phyloP scores from a whole-genome alignment of 225 moss, liverwort and hornwort species.

The Pseudoscleropodium purum region DNA sequence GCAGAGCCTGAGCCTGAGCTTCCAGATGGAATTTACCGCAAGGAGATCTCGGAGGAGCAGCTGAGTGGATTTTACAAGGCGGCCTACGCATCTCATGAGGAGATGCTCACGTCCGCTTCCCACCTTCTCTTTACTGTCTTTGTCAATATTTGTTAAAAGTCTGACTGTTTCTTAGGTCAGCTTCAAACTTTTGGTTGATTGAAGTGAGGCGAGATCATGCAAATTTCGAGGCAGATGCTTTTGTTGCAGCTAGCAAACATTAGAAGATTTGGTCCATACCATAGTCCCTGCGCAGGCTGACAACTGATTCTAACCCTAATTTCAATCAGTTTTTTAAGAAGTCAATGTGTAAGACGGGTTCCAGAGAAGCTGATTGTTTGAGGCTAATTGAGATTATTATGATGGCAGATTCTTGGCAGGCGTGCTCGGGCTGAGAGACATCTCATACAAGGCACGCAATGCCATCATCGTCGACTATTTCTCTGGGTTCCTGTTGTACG shows the following conservation, averaged over 20 bases:
- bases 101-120: conserved; percentile 25
- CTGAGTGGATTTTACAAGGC: conserved; percentile 25
- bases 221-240: background rate
- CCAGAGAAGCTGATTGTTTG: background rate
- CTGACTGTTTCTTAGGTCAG: background rate
- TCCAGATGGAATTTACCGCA: conserved; percentile 37
- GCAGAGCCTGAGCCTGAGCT: conserved; percentile 11
- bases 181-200: background rate
- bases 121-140: background rate
- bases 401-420: conserved; percentile 39
- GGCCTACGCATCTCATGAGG: conserved; percentile 16
- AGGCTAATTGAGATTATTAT: background rate
- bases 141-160: background rate
- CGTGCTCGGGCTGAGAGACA: conserved; percentile 33
- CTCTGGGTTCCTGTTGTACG: conserved; percentile 44
- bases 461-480: conserved; percentile 52
- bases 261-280: background rate
- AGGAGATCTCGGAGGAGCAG: conserved; percentile 40
- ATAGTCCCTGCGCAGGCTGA: background rate
- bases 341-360: background rate
- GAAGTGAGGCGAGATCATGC: background rate
- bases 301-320: background rate
- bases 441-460: conserved; percentile 33
- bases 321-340: background rate
- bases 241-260: background rate